Conservation (phyloP, 1,284 basidiomycete species). For the Jaminaea rosea region DNA sequence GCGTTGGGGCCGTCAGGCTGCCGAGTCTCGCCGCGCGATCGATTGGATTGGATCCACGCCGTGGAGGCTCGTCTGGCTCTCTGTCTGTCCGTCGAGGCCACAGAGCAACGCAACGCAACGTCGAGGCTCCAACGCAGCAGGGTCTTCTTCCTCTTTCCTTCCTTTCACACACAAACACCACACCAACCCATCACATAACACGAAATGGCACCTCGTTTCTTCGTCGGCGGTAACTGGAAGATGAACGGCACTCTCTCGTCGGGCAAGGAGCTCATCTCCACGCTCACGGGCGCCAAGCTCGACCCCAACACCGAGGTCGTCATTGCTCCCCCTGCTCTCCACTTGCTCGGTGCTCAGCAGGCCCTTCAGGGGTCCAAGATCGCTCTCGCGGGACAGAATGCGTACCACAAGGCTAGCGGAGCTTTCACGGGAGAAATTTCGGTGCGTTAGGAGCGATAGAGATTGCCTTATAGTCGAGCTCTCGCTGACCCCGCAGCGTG, state of each 20-base stretch:
- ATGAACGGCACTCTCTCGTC: constrained; percentile 47
- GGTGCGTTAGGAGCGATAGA: no score
- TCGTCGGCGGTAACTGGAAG: constrained; percentile 46
- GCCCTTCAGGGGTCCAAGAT: constrained; percentile 22
- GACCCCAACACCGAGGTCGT: constrained; percentile 43
- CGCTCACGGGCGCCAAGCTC: constrained; percentile 34
- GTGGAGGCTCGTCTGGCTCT: no score
- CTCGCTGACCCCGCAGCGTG: no score
- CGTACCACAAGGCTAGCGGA: constrained; percentile 71
- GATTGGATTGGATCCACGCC: no score
- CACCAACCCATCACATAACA: neutral
- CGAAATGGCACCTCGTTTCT: constrained; percentile 38
- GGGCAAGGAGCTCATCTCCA: constrained; percentile 35
- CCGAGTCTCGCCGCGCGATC: no score
- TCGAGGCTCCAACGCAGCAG: no score
- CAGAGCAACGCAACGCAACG: no score
- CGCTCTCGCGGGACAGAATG: constrained; percentile 78
- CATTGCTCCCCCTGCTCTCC: constrained; percentile 40
- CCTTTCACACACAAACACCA: neutral
- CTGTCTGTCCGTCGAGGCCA: no score
- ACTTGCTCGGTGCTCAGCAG: constrained; percentile 39
- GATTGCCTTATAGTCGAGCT: no score
- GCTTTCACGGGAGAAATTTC: constrained; percentile 68
- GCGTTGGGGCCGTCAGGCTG: no score
- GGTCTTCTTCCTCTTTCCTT: neutral